These are phyloP conservation scores for Saraca asoca DNA, from an alignment of 331 rosid genomes.

Conservation along the genomic window DNA sequence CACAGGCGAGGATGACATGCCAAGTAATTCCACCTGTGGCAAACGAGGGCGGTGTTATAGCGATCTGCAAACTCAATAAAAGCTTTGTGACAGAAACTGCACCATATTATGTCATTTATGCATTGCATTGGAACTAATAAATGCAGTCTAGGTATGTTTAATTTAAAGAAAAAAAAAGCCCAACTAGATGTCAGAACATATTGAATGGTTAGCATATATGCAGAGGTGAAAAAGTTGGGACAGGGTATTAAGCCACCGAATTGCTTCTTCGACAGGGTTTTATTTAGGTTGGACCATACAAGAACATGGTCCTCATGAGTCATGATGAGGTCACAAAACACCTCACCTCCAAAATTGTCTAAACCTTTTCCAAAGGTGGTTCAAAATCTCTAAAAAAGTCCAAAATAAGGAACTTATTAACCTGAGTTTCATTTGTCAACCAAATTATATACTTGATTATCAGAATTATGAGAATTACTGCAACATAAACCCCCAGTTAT, in stretches of 20 bases:
- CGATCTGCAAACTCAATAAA: conserved; percentile 99
- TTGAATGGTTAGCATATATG: neutral
- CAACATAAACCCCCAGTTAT: too few relatives aligned
- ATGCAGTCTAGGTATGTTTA: neutral
- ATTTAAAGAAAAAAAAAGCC: neutral
- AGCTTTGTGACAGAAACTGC: conserved; percentile 55
- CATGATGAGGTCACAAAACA: too few relatives aligned
- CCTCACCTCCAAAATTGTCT: too few relatives aligned
- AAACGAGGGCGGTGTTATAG: conserved; percentile 99
- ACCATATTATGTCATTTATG: conserved; percentile 24
- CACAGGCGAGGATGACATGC: conserved; percentile 96
- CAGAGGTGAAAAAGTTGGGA: neutral
- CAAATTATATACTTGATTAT: too few relatives aligned
- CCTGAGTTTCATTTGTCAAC: too few relatives aligned
- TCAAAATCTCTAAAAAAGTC: neutral
- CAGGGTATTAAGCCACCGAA: neutral
- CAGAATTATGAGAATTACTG: too few relatives aligned
- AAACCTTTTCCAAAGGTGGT: too few relatives aligned
- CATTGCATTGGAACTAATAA: neutral
- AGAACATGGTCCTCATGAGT: neutral
- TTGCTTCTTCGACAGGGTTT: neutral
- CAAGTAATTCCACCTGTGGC: conserved; percentile 97
- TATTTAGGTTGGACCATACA: conserved; percentile 1
- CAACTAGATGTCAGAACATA: neutral
- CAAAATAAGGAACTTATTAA: too few relatives aligned